Evolutionary conservation across 495 filamentous ascomycete species (phyloP), one percentile per base, ranked within the genome.

Genomic region (Margaritispora aquatica): DNA sequence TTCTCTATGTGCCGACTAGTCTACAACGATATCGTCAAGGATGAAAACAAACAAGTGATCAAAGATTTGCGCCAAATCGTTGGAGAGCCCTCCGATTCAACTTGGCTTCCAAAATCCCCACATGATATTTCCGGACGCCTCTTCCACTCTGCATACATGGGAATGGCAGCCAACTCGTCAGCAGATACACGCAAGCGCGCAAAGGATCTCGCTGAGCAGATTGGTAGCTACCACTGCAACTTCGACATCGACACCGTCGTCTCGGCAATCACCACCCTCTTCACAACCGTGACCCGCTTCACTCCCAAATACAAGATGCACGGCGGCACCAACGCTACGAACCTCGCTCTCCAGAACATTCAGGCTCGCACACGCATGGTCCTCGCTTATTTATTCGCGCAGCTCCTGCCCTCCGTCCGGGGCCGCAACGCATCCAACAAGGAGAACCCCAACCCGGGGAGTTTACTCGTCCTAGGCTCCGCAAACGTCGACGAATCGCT

Each of bases 331-430:
- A 59, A 63, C 7, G 69, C 79, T 0, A 83, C 87, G 63, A 74
- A 74, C 24, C 70, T 89, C 11, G 87, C 86, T 3, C 69, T 93
- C 20, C 92, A 93, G 66, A 92, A 91, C 64, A 83, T 96, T 19
- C 92, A 96, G 67, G 91, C 92, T 2, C 76, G 92, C 2, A 69
- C 80, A 9, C 75, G 92, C 54, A 96, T 96, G 91, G 89, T 96
- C 11, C 10, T 85, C 0, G 80, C 88, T 0, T 96, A 96, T 69
- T 66, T 84, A 8, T 90, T 90, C 70, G 88, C 86, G 0, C 85
- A 87, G 50, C 66, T 89, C 31, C 71, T 90, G 0, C 84, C 86
- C 0, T 80, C 76, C 11, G 77, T 85, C 2, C 71, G 80, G 20
- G 63, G 63, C 2, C 71, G 77, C 21, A 11, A 21, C 38, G 5